phyloP scores from a whole-genome alignment of 2,329 filamentous ascomycete genomes.

The Penicillium rolfsii region DNA sequence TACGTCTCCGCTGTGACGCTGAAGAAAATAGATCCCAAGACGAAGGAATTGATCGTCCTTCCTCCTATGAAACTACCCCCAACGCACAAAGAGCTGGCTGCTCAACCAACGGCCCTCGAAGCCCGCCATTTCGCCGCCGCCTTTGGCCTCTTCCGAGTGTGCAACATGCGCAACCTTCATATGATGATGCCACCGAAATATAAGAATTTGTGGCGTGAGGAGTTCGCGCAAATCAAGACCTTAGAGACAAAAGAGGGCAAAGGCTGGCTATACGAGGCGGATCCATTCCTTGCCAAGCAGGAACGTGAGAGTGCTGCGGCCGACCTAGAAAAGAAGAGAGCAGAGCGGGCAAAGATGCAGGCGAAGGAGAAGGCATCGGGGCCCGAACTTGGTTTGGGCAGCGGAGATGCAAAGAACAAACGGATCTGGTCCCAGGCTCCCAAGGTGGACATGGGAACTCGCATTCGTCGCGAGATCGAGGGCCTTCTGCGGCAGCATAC shows the following conservation, averaged over 20 bases:
- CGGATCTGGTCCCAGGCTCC: constrained; percentile 81
- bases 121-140: constrained; percentile 91
- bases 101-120: constrained; percentile 79
- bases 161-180: constrained; percentile 93
- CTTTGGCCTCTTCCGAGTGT: constrained; percentile 87
- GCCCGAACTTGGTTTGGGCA: constrained; percentile 56
- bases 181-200: constrained; percentile 92
- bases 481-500: constrained; percentile 74
- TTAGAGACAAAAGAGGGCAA: constrained; percentile 75
- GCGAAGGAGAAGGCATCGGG: constrained; percentile 68
- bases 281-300: constrained; percentile 81
- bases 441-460: constrained; percentile 89
- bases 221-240: constrained; percentile 80
- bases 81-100: constrained; percentile 73
- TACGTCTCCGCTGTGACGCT: constrained; percentile 82
- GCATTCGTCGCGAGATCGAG: constrained; percentile 78
- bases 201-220: constrained; percentile 83
- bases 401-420: constrained; percentile 55
- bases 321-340: constrained; percentile 76
- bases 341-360: constrained; percentile 65
- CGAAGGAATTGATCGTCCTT: constrained; percentile 72
- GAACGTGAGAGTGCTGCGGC: constrained; percentile 79
- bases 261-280: constrained; percentile 91
- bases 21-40: constrained; percentile 75
- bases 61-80: constrained; percentile 81